These are phyloP conservation scores for Dichotomocladium elegans DNA, from an alignment of 371 early-diverging fungal species.

Conservation along the genomic window DNA sequence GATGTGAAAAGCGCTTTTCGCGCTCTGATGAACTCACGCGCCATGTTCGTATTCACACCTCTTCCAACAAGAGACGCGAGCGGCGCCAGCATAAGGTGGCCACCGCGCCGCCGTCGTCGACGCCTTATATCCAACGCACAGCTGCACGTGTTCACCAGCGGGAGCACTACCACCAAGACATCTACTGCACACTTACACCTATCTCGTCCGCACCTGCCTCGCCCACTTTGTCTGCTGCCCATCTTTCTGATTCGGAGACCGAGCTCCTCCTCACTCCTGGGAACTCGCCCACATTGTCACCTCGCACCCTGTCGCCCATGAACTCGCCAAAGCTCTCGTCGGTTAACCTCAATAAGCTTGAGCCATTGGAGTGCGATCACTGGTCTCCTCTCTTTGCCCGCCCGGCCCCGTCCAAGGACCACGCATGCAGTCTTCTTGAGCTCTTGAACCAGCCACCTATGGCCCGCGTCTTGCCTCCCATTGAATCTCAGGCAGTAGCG, in stretches of 20 bases:
- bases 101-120: neutral
- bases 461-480: conserved; percentile 41
- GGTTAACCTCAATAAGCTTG: conserved; percentile 9
- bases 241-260: conserved; percentile 34
- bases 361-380: conserved; percentile 28
- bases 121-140: conserved; percentile 1
- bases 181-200: conserved; percentile 9
- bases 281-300: conserved; percentile 37
- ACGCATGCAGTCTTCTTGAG: conserved; percentile 27
- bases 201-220: conserved; percentile 37
- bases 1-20: conserved; percentile 75
- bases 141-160: neutral
- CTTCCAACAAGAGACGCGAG: conserved; percentile 22
- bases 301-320: conserved; percentile 12
- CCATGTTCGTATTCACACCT: conserved; percentile 61
- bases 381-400: conserved; percentile 17
- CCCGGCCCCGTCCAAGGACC: too few relatives aligned
- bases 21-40: conserved; percentile 68
- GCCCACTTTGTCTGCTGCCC: conserved; percentile 38
- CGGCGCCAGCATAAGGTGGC: conserved; percentile 1
- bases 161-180: conserved; percentile 4
- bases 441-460: conserved; percentile 37
- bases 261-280: conserved; percentile 43
- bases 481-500: conserved; percentile 12
- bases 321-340: conserved; percentile 6